Percentiles rank a stretch among this genome's conserved stretches.
Evolutionary conservation across 345 rosid species (phyloP).

Genomic region (Euphorbia peplus): DNA sequence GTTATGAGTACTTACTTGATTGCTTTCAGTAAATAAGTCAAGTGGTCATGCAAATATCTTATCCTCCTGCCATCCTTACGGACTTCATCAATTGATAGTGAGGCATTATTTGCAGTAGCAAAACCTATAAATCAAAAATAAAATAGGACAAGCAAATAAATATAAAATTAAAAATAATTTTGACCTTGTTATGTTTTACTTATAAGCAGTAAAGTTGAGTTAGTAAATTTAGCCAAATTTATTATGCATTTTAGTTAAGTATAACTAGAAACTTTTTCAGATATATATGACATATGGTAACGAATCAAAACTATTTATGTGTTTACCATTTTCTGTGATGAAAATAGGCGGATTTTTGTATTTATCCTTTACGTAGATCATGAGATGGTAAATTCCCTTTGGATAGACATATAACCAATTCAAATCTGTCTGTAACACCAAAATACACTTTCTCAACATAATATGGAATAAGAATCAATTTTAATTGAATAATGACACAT

Average conservation of each 20-base stretch:
- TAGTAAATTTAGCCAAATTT: too few species aligned
- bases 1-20: constrained; percentile 45
- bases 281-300: too few species aligned
- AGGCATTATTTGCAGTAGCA: constrained; percentile 32
- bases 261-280: too few species aligned
- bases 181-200: too few species aligned
- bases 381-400: constrained; percentile 28
- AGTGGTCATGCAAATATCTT: constrained; percentile 30
- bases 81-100: constrained; percentile 31
- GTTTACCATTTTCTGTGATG: constrained; percentile 44
- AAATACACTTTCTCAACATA: too few species aligned
- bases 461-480: neutral
- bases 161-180: too few species aligned
- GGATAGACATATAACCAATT: constrained; percentile 39
- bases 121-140: constrained; percentile 23
- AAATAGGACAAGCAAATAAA: too few species aligned
- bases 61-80: constrained; percentile 40
- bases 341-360: constrained; percentile 33
- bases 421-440: constrained; percentile 29
- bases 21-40: constrained; percentile 28
- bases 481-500: too few species aligned
- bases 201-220: too few species aligned
- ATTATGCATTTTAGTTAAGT: too few species aligned
- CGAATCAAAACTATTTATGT: too few species aligned
- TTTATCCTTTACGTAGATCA: constrained; percentile 21